These are phyloP conservation scores for Pythium scleroteichum DNA, from an alignment of 352 stramenopile genomes.

Conservation along the genomic window DNA sequence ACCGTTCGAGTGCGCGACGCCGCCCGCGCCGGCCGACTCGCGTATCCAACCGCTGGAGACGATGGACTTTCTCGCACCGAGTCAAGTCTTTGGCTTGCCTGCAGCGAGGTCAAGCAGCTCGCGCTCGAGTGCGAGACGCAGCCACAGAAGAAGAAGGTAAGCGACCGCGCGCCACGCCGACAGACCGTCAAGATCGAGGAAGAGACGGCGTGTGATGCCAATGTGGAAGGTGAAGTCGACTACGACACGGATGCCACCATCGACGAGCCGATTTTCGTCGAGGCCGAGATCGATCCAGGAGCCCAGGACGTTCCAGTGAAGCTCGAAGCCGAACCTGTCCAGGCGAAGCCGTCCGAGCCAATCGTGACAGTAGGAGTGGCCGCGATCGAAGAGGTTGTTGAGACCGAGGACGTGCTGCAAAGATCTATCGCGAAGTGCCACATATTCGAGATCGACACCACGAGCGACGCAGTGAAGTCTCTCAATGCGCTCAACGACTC, in stretches of 20 bases:
- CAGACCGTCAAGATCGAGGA: conserved; percentile 3
- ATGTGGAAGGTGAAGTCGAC: background rate
- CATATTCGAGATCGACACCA: background rate
- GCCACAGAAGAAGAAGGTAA: background rate
- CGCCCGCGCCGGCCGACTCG: background rate
- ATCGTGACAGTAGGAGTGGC: too few species aligned
- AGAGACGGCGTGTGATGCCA: background rate
- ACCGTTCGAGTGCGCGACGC: background rate
- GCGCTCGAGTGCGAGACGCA: background rate
- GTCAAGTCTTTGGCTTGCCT: background rate
- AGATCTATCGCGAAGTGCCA: too few species aligned
- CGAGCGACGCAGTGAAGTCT: background rate
- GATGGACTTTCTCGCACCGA: conserved; percentile 2
- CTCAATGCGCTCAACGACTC: background rate
- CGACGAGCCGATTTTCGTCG: background rate
- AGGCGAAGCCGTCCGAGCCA: background rate
- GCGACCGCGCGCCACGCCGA: background rate
- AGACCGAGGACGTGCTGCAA: too few species aligned
- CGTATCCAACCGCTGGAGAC: background rate
- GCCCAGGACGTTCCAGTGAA: too few species aligned
- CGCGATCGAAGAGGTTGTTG: too few species aligned
- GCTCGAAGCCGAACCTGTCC: too few species aligned
- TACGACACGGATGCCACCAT: conserved; percentile 16
- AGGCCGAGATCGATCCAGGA: background rate
- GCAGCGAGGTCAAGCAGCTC: background rate